Evolutionary conservation across 2,329 filamentous ascomycete genomes (phyloP).

Genomic region (Aspergillus vadensis): DNA sequence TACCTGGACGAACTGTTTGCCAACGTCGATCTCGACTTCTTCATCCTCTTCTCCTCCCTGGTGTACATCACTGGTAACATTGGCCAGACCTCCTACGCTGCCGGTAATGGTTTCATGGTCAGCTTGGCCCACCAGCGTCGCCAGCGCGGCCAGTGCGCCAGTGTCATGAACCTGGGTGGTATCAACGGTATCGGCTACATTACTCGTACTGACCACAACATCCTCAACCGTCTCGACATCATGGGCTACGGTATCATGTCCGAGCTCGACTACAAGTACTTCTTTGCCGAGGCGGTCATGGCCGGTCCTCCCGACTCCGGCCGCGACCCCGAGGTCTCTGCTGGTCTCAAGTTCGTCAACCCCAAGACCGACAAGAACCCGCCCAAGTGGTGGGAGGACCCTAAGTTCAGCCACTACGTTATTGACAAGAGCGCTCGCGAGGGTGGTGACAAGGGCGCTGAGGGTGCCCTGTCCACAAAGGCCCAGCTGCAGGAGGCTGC

Average conservation of each 20-base stretch:
- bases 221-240: neutral
- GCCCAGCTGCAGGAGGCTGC: neutral
- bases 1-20: constrained; percentile 21
- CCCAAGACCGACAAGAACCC: neutral
- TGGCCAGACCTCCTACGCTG: constrained; percentile 44
- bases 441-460: too few species aligned
- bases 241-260: neutral
- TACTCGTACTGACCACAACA: neutral
- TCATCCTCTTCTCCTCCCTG: constrained; percentile 47
- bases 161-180: constrained; percentile 25
- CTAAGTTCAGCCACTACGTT: neutral
- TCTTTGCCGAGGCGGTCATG: neutral
- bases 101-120: constrained; percentile 44
- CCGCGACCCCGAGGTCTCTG: neutral
- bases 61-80: constrained; percentile 38
- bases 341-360: neutral
- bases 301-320: neutral
- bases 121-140: constrained; percentile 26
- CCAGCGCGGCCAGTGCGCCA: constrained; percentile 21
- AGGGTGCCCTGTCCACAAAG: neutral
- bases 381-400: neutral
- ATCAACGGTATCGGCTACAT: constrained; percentile 27
- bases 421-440: neutral
- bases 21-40: constrained; percentile 28
- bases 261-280: neutral